Base-by-base conservation (phyloP, 352 stramenopile species). In the Globisporangium carolinianum region DNA sequence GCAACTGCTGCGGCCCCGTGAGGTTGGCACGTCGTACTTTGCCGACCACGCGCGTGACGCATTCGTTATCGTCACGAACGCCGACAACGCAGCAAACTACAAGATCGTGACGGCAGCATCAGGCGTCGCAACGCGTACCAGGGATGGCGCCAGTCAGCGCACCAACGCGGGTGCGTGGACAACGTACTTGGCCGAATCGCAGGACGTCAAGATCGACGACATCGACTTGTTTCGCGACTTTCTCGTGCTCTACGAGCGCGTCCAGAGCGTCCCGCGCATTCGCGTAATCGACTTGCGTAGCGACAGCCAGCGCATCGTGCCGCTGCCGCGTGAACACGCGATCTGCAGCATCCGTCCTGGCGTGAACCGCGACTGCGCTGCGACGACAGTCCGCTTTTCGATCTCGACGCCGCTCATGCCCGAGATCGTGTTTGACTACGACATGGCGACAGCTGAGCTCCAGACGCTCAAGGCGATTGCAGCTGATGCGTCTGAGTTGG, bases 41-140 rank as follows among this genome's bases (percentile, higher is more conserved):
- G 79, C 75, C 4, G 87, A 96, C 47, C 87, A 96, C 59, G 76
- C 75, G 2, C 63, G 48, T 12, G 77, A 71, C 7, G 68, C 63
- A 6, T 92, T 96, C 66, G 82, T 80, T 62, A 76, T 95, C 54
- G 79, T 96, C 51, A 94, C 84, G 41, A 95, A 95, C 52, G 79
- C 77, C 4, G 75, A 92, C 49, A 51, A 67, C 11, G 79, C 80
- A 0, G 53, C 58, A 11, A 94, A 94, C 67, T 94, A 91, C 68
- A 92, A 94, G 57, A 86, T 94, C 51, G 59, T 75, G 37, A 42
- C 51, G 0, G 38, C 51, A 10, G 4, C 8, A 2, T 49, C 45
- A 6, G 24, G 17, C 5, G 45, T 32, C 8, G 12, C 42, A 5
- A n/a, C 35, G 9, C 11, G 10, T n/a, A 32, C 35, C 32, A 43